Percentiles rank a stretch among this genome's conserved stretches.
phyloP scores from a whole-genome alignment of 768 basidiomycete species.

The Trametopsis cervina region DNA sequence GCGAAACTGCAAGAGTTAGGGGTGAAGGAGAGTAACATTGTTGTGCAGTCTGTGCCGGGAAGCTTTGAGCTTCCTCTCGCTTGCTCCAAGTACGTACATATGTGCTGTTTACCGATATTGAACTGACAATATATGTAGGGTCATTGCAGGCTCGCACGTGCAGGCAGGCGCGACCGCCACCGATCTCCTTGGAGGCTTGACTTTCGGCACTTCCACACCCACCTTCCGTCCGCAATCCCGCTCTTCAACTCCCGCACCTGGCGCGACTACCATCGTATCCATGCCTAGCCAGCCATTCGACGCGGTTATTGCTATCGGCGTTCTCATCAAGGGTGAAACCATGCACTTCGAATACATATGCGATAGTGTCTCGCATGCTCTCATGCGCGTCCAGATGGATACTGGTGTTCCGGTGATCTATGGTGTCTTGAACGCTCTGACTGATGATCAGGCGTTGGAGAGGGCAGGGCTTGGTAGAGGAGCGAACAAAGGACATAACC shows the following conservation, averaged over 20 bases:
- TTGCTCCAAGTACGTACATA: slow-evolving; percentile 61
- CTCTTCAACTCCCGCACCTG: slow-evolving; percentile 45
- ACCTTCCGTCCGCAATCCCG: slow-evolving; percentile 19
- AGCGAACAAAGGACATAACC: slow-evolving; percentile 80
- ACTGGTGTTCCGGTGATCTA: slow-evolving; percentile 93
- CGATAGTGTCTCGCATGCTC: slow-evolving; percentile 85
- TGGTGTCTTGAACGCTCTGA: slow-evolving; percentile 89
- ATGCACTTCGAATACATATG: slow-evolving; percentile 99
- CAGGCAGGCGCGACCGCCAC: slow-evolving; percentile 73
- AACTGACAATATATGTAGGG: slow-evolving; percentile 35
- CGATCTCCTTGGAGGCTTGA: slow-evolving; percentile 70
- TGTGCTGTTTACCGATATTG: slow-evolving; percentile 1
- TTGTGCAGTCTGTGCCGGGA: slow-evolving; percentile 88
- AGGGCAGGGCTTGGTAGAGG: slow-evolving; percentile 82
- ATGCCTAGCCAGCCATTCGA: slow-evolving; percentile 69
- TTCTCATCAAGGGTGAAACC: slow-evolving; percentile 94
- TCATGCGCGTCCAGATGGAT: slow-evolving; percentile 94
- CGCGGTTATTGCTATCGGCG: slow-evolving; percentile 95
- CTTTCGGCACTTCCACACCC: slow-evolving; percentile 38
- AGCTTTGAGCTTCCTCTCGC: slow-evolving; percentile 90
- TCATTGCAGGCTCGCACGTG: slow-evolving; percentile 82
- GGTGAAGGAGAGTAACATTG: slow-evolving; percentile 86
- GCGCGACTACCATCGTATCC: slow-evolving; percentile 23
- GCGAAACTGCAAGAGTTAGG: slow-evolving; percentile 77
- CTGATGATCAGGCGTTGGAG: slow-evolving; percentile 91